Evolutionary conservation across 805 yeast species (phyloP).

Genomic region (Cyberlindnera euphorbiae): DNA sequence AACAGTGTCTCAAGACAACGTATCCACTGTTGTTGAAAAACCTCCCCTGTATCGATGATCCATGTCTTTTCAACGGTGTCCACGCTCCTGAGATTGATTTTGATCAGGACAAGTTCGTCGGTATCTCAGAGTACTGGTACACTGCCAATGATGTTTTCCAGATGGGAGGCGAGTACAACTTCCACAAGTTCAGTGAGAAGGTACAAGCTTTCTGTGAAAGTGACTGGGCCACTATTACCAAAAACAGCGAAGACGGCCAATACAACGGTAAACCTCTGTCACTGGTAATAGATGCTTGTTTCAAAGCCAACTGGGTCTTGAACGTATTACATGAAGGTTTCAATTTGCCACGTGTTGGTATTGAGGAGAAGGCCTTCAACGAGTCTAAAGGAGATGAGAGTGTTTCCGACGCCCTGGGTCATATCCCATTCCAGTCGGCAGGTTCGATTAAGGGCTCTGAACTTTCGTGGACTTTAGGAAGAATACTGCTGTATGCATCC

Average conservation of each 20-base stretch:
- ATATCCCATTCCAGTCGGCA: conserved; percentile 77
- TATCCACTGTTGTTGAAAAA: conserved; percentile 77
- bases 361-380: conserved; percentile 40
- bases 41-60: conserved; percentile 78
- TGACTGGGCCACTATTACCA: conserved; percentile 59
- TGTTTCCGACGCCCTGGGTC: conserved; percentile 18
- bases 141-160: conserved; percentile 89
- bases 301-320: conserved; percentile 92
- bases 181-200: conserved; percentile 56
- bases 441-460: conserved; percentile 78
- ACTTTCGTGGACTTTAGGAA: conserved; percentile 93
- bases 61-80: conserved; percentile 91
- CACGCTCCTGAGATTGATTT: conserved; percentile 90
- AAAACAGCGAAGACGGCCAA: conserved; percentile 46
- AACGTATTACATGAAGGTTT: conserved; percentile 91
- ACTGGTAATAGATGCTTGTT: conserved; percentile 71
- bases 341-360: conserved; percentile 68
- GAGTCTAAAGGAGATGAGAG: conserved; percentile 21
- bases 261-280: conserved; percentile 55
- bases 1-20: conserved; percentile 61
- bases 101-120: conserved; percentile 75
- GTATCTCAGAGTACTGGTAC: conserved; percentile 96
- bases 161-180: conserved; percentile 86
- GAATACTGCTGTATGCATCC: conserved; percentile 77
- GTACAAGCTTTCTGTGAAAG: conserved; percentile 71